Evolutionary conservation across 2,329 filamentous ascomycete species (phyloP).

Genomic region (Paraconiothyrium brasiliense): DNA sequence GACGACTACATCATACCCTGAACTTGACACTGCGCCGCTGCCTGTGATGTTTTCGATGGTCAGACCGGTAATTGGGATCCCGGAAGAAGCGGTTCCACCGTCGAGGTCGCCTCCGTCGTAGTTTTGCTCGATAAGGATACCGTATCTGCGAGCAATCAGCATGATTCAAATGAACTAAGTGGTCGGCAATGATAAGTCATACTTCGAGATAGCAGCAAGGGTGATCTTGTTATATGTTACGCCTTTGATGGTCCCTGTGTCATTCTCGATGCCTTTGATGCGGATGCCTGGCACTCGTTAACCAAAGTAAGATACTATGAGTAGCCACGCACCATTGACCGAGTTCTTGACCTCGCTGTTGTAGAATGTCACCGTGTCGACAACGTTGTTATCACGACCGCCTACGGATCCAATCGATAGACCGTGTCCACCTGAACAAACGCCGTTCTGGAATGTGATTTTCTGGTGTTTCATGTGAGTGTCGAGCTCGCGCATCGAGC

Average conservation of each 20-base stretch:
- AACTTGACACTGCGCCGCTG: constrained; percentile 41
- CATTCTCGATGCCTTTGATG: constrained; percentile 63
- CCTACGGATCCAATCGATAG: constrained; percentile 67
- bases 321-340: constrained; percentile 46
- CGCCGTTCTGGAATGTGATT: constrained; percentile 44
- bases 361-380: constrained; percentile 54
- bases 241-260: constrained; percentile 53
- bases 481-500: not conserved
- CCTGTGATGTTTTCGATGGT: constrained; percentile 49
- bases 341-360: constrained; percentile 60
- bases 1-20: constrained; percentile 58
- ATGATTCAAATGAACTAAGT: not conserved
- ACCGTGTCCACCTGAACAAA: constrained; percentile 62
- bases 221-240: constrained; percentile 31
- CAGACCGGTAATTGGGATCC: constrained; percentile 55
- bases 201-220: constrained; percentile 3
- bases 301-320: not conserved
- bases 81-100: constrained; percentile 53
- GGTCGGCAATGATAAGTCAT: not conserved
- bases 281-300: constrained; percentile 54
- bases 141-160: constrained; percentile 44
- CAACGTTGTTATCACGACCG: constrained; percentile 53
- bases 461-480: constrained; percentile 12
- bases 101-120: constrained; percentile 56
- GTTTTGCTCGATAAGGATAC: constrained; percentile 61